Evolutionary conservation across 164 flowering plant species (phyloP).

Genomic region (Magnolia kwangsiensis): DNA sequence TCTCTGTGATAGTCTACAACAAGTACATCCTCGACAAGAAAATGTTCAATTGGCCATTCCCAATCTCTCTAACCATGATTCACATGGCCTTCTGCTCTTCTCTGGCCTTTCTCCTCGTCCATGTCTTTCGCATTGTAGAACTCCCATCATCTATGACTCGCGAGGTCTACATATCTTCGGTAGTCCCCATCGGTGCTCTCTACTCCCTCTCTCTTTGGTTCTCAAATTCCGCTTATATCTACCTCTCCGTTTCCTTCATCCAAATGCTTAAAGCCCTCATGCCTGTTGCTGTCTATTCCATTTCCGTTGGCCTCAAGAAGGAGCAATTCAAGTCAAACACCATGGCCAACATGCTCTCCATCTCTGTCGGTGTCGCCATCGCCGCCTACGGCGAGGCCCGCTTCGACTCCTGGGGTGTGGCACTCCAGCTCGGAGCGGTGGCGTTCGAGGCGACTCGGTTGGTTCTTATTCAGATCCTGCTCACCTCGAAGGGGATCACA

Average conservation of each 20-base stretch:
- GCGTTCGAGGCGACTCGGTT: conserved; percentile 28
- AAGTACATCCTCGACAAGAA: conserved; percentile 53
- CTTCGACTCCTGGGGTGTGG: conserved; percentile 37
- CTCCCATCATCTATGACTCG: conserved; percentile 37
- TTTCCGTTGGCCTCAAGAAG: conserved; percentile 31
- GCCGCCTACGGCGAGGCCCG: conserved; percentile 52
- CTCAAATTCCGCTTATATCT: conserved; percentile 49
- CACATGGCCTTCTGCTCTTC: conserved; percentile 47
- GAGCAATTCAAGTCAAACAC: conserved; percentile 28
- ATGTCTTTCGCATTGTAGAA: conserved; percentile 36
- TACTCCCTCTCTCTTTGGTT: conserved; percentile 42
- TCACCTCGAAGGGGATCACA: conserved; percentile 23
- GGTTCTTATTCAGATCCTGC: conserved; percentile 28
- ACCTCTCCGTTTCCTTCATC: conserved; percentile 45
- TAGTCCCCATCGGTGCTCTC: conserved; percentile 45
- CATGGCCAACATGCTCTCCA: conserved; percentile 41
- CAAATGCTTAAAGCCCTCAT: conserved; percentile 52
- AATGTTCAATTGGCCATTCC: conserved; percentile 49
- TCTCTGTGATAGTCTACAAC: conserved; percentile 52
- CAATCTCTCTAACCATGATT: conserved; percentile 46
- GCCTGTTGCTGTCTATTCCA: conserved; percentile 52
- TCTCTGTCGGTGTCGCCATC: conserved; percentile 42
- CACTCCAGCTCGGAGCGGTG: conserved; percentile 35
- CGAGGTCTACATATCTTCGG: conserved; percentile 37
- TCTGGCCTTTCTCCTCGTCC: conserved; percentile 35